phyloP scores from a whole-genome alignment of 139 green algal genomes.

The Micromonas commoda region DNA sequence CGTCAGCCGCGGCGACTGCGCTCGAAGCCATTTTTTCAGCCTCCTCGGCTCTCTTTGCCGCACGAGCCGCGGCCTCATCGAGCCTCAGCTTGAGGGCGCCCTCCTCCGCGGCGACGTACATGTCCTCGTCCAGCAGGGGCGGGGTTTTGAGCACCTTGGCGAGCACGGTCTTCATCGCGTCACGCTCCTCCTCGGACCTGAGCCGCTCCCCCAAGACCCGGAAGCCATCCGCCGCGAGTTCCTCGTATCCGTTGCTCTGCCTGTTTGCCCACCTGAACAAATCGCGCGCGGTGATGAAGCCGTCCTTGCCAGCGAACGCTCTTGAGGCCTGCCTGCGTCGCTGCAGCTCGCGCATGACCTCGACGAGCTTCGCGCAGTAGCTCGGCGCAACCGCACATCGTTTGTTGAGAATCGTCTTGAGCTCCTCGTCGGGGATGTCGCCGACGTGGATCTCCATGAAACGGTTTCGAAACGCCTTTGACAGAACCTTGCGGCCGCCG shows the following conservation, averaged over 20 bases:
- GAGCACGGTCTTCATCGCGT: conserved; percentile 20
- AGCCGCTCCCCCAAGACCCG: conserved; percentile 86
- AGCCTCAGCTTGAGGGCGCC: conserved; percentile 46
- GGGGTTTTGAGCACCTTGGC: conserved; percentile 59
- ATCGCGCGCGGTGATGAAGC: conserved; percentile 94
- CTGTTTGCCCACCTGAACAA: conserved; percentile 86
- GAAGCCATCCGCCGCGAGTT: conserved; percentile 82
- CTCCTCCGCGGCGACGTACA: conserved; percentile 59
- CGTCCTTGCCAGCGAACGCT: conserved; percentile 72
- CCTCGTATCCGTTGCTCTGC: conserved; percentile 69
- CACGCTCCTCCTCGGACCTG: conserved; percentile 35
- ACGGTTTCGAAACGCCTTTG: conserved; percentile 67
- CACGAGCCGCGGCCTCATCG: conserved; percentile 34
- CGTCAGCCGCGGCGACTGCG: background rate
- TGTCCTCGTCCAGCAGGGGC: conserved; percentile 51
- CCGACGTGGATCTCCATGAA: conserved; percentile 98
- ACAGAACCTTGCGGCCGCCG: conserved; percentile 77
- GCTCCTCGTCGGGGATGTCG: conserved; percentile 90
- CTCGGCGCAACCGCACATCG: conserved; percentile 52
- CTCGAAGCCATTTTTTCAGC: background rate
- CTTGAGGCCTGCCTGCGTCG: conserved; percentile 51
- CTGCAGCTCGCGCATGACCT: conserved; percentile 86
- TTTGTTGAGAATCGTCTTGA: conserved; percentile 77
- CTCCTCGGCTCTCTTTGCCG: background rate
- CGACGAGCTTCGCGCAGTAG: conserved; percentile 82